Percentiles rank a stretch among this genome's conserved stretches.
Evolutionary conservation across 768 basidiomycete species (phyloP).

Genomic region (Udeniomyces megalosporus): DNA sequence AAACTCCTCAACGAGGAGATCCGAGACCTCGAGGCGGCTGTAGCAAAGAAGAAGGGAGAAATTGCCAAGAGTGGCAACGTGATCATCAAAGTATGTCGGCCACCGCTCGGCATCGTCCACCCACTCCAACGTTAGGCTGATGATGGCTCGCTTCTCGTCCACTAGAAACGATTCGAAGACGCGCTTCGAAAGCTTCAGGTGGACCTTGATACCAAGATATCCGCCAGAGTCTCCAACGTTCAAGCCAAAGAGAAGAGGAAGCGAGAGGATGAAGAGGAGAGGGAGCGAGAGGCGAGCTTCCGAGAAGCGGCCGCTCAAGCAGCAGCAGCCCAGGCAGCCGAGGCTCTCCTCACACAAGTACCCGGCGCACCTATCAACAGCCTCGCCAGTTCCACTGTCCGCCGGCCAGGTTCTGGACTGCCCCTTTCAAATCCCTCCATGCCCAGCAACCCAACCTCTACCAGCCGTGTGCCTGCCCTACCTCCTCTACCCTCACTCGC

Average conservation of each 20-base stretch:
- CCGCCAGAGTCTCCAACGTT: slow-evolving; percentile 52
- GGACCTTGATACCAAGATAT: slow-evolving; percentile 64
- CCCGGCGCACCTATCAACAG: neutral
- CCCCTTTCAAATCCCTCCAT: neutral
- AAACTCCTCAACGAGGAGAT: slow-evolving; percentile 78
- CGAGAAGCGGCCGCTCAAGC: slow-evolving; percentile 4
- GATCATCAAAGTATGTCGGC: slow-evolving; percentile 67
- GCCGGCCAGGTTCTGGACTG: slow-evolving; percentile 5
- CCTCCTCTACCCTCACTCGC: neutral
- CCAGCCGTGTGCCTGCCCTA: neutral
- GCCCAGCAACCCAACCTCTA: neutral
- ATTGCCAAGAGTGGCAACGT: slow-evolving; percentile 70
- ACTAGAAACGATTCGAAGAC: slow-evolving; percentile 92
- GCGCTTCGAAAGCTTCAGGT: slow-evolving; percentile 70
- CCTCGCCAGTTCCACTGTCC: neutral
- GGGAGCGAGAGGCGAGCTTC: slow-evolving; percentile 16
- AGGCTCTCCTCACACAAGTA: slow-evolving; percentile 21
- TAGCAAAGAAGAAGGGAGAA: slow-evolving; percentile 67
- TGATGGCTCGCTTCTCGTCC: neutral
- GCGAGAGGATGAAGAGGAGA: slow-evolving; percentile 24
- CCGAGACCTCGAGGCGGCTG: slow-evolving; percentile 69
- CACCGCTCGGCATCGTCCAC: neutral
- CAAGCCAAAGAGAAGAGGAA: slow-evolving; percentile 49
- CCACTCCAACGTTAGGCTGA: neutral
- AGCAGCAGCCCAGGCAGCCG: slow-evolving; percentile 24